Conservation (phyloP, 305 asterid genomes). For the Fraxinus sp. region DNA sequence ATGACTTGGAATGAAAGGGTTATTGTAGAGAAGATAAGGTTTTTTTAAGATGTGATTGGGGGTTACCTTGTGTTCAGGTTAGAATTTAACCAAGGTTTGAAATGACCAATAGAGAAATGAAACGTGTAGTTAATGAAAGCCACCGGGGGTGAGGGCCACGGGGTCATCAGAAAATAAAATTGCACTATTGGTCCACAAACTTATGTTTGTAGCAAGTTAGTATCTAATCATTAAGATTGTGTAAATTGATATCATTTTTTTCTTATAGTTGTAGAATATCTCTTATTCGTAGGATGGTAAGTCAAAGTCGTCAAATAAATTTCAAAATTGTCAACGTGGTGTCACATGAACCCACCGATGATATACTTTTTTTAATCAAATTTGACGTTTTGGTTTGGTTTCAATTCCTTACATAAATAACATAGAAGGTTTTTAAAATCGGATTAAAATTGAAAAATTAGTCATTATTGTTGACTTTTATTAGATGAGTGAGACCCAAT, state of each 20-base stretch:
- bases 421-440: not conserved
- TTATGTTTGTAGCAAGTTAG: not conserved
- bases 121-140: conserved; percentile 32
- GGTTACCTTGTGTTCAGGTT: conserved; percentile 39
- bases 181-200: not conserved
- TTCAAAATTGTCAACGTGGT: not conserved
- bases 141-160: conserved; percentile 36
- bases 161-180: not conserved
- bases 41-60: conserved; percentile 36
- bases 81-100: conserved; percentile 35
- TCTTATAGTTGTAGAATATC: not conserved
- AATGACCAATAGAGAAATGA: conserved; percentile 7
- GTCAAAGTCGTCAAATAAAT: not conserved
- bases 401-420: not conserved
- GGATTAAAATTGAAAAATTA: no score
- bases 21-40: conserved; percentile 72
- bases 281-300: not conserved
- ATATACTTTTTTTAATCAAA: not conserved
- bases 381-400: not conserved
- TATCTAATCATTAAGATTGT: not conserved
- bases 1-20: conserved; percentile 31
- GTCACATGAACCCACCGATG: not conserved
- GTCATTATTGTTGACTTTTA: no score
- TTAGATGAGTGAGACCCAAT: no score
- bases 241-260: not conserved